These are phyloP conservation scores for Skeletonema grethae DNA, from an alignment of 108 stramenopile genomes.

Conservation along the genomic window DNA sequence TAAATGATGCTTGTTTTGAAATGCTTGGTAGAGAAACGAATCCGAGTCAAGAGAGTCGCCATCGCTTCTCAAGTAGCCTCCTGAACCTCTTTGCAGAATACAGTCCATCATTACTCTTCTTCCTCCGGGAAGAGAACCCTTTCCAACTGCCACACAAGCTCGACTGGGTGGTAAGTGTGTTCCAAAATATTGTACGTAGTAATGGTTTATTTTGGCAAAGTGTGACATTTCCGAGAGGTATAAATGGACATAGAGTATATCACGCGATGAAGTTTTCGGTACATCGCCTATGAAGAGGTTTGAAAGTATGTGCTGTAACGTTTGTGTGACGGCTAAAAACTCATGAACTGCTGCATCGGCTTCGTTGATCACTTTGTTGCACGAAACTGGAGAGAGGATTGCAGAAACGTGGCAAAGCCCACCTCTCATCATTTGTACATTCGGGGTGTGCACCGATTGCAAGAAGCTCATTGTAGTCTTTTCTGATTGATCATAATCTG, in stretches of 20 bases:
- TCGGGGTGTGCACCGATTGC: constrained; percentile 44
- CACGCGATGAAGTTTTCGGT: constrained; percentile 54
- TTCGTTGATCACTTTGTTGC: constrained; percentile 48
- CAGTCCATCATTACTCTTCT: constrained; percentile 84
- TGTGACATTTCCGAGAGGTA: constrained; percentile 90
- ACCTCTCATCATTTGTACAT: constrained; percentile 54
- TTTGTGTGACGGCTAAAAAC: constrained; percentile 54
- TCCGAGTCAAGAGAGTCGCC: constrained; percentile 13
- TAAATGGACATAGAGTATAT: constrained; percentile 92
- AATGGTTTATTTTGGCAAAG: constrained; percentile 87
- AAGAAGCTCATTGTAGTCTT: neutral
- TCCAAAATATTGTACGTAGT: constrained; percentile 87
- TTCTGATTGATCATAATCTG: neutral
- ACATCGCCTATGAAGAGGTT: constrained; percentile 13
- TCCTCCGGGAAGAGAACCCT: constrained; percentile 65
- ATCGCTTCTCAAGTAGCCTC: constrained; percentile 62
- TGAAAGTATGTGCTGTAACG: constrained; percentile 36
- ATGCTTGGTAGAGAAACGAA: constrained; percentile 48
- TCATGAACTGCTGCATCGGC: constrained; percentile 59
- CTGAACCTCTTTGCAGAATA: constrained; percentile 72
- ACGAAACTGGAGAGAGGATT: constrained; percentile 61
- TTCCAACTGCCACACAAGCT: constrained; percentile 83
- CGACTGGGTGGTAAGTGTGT: constrained; percentile 77
- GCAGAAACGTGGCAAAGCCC: constrained; percentile 76
- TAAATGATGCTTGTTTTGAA: constrained; percentile 55